These are phyloP conservation scores for Aspergillus haitiensis DNA, from an alignment of 495 filamentous ascomycete genomes.

Conservation along the genomic window DNA sequence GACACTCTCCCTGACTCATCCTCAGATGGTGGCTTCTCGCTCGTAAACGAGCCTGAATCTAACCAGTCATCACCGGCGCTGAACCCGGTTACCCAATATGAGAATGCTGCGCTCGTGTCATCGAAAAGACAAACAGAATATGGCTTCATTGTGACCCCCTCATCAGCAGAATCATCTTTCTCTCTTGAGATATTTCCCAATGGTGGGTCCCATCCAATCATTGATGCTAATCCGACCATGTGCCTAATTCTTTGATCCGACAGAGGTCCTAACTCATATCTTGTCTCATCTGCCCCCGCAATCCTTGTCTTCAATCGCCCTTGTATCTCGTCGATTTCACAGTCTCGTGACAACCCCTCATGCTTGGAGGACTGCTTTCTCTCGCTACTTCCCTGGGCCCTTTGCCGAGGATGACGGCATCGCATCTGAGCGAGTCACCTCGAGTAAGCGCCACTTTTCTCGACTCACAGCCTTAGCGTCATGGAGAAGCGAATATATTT, in stretches of 20 bases:
- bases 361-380: conserved; percentile 87
- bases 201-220: conserved; percentile 53
- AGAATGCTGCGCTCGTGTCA: conserved; percentile 56
- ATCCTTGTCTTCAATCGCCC: conserved; percentile 70
- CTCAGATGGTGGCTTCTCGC: conserved; percentile 32
- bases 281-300: conserved; percentile 82
- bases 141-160: conserved; percentile 61
- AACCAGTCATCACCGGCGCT: conserved; percentile 43
- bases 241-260: conserved; percentile 29
- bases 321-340: conserved; percentile 85
- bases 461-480: conserved; percentile 76
- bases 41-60: conserved; percentile 30
- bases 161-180: conserved; percentile 49
- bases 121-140: conserved; percentile 45
- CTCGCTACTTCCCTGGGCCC: conserved; percentile 80
- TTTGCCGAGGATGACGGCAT: conserved; percentile 45
- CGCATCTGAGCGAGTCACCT: conserved; percentile 52
- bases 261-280: conserved; percentile 91
- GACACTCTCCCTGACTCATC: conserved; percentile 28
- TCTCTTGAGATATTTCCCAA: conserved; percentile 74
- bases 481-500: conserved; percentile 90
- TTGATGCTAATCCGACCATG: background rate
- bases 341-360: conserved; percentile 80
- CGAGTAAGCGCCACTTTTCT: conserved; percentile 73
- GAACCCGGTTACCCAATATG: conserved; percentile 72